Base-by-base conservation (phyloP, 371 early-diverging fungal species). In the Cokeromyces recurvatus region DNA sequence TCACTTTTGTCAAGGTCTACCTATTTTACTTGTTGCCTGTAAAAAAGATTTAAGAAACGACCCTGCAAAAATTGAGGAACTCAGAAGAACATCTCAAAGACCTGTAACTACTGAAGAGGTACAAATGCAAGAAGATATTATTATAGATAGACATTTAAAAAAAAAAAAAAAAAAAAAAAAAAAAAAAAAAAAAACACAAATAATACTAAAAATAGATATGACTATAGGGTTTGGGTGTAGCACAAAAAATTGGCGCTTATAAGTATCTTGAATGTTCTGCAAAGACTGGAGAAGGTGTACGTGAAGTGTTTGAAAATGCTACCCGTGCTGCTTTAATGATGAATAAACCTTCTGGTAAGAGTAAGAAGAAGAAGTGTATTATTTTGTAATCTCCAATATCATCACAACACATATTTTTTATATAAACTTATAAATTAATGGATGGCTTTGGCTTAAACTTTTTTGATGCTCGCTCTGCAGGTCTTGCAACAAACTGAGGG, bases 21-120 rank as follows among this genome's bases (percentile, higher is more conserved):
- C 94, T 16, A 82, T 92, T 52, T 54, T 93, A 43, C 74, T 95
- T 32, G 87, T 93, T 47, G 97, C 84, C 6, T 83, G 85, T 67
- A 95, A 97, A 78, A 86, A 75, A 65, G 97, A 97, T 67, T 66
- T 93, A 60, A 78, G 97, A 56, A 74, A 79, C 53, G 90, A 91
- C 64, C 79, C 83, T 38, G 67, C 66, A 25, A 80, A 80, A 27
- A 83, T 87, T 37, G 87, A 84, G 50, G 86, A 86, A 55, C 73
- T 92, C 22, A 68, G 72, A 60, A 84, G 78, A 66, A 81, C 70
- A 45, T 77, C 85, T 56, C 88, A 86, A 57, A 56, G 71, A 37
- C 91, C 92, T 9, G 92, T 96, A 35, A 70, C 87, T 10, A 55
- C 68, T 41, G 86, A 90, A 57, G 79, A 90, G 62, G 91, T 34